Evolutionary conservation across 306 rosid species (phyloP).

Genomic region (Canavalia gladiata): DNA sequence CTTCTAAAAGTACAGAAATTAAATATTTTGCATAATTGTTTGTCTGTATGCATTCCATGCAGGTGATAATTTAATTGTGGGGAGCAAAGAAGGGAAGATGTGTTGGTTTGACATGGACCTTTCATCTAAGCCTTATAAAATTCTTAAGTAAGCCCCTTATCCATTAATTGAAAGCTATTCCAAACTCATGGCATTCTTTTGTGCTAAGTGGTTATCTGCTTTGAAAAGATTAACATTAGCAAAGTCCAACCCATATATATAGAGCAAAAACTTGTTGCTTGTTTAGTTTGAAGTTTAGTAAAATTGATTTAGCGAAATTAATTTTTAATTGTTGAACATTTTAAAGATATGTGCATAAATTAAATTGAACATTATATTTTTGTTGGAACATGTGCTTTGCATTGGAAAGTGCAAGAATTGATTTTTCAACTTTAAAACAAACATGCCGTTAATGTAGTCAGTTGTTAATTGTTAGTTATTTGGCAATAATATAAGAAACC

Average conservation of each 20-base stretch:
- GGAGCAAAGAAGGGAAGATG: constrained; percentile 95
- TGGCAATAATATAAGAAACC: constrained; percentile 6
- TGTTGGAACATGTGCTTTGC: too few relatives aligned
- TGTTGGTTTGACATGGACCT: constrained; percentile 99
- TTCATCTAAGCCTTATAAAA: constrained; percentile 84
- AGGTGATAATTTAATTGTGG: constrained; percentile 97
- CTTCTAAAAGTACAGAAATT: constrained; percentile 14
- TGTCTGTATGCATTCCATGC: constrained; percentile 47
- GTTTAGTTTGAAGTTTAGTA: neutral
- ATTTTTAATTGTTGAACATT: too few relatives aligned
- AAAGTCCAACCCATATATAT: neutral
- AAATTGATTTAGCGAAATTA: too few relatives aligned
- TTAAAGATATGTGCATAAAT: too few relatives aligned
- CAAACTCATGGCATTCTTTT: constrained; percentile 7
- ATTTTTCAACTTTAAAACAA: too few relatives aligned
- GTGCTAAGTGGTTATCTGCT: constrained; percentile 31
- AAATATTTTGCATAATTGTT: neutral
- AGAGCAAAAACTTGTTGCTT: constrained; percentile 16
- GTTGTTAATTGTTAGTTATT: neutral
- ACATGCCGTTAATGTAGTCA: too few relatives aligned
- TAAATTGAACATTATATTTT: too few relatives aligned
- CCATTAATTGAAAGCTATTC: neutral
- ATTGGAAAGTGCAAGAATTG: too few relatives aligned
- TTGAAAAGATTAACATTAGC: neutral
- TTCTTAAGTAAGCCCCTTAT: constrained; percentile 63